Conservation (phyloP, 73 alveolate genomes). For the Uronychia setigera region DNA sequence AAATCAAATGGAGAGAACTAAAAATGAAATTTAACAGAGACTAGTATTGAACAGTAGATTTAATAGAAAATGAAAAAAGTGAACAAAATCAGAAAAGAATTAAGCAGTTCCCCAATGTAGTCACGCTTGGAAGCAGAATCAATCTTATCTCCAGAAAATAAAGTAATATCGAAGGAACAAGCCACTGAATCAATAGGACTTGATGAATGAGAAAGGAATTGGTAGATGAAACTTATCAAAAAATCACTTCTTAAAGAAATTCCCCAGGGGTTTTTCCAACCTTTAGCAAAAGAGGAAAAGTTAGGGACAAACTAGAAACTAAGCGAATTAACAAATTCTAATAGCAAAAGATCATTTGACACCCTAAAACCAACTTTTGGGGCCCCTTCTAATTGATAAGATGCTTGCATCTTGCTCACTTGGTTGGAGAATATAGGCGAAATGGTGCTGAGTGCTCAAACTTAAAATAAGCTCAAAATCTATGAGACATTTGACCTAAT, state of each 20-base stretch:
- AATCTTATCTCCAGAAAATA: too few species aligned
- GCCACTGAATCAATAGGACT: too few species aligned
- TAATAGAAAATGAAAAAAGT: too few species aligned
- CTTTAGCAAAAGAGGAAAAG: not conserved
- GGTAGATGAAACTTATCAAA: not conserved
- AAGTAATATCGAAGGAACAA: too few species aligned
- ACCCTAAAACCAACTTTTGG: conserved; percentile 6
- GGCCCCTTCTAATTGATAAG: conserved; percentile 44
- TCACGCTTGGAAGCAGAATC: too few species aligned
- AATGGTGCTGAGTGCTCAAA: not conserved
- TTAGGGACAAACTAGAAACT: not conserved
- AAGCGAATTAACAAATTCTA: conserved; percentile 4
- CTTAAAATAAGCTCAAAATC: not conserved
- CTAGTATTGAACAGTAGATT: too few species aligned
- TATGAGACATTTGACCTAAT: conserved; percentile 18
- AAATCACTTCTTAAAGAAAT: not conserved
- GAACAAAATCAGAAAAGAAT: too few species aligned
- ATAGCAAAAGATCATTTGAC: not conserved
- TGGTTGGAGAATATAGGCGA: conserved; percentile 45
- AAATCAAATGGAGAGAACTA: too few species aligned
- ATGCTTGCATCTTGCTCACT: conserved; percentile 28
- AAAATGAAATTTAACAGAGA: too few species aligned
- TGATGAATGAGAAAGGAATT: not conserved
- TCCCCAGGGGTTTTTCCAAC: not conserved
- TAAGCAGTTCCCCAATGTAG: too few species aligned